Evolutionary conservation across 75 land plant genomes (phyloP).

Genomic region (Sequoiadendron giganteum): DNA sequence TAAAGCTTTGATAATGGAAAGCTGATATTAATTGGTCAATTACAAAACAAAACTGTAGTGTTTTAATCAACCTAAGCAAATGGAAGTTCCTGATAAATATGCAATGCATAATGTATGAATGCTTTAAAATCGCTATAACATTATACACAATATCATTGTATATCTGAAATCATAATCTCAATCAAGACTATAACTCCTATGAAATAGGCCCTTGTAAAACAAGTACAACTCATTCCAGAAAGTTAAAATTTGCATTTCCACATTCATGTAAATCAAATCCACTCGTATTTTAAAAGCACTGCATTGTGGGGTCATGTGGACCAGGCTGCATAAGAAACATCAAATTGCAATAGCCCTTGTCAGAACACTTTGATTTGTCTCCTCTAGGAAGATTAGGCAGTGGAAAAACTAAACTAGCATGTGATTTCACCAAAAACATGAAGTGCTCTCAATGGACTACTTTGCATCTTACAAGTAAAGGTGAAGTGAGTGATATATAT

Average conservation of each 20-base stretch:
- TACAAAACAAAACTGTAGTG: neutral
- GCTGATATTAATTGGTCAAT: neutral
- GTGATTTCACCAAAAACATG: neutral
- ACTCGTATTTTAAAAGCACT: slow-evolving; percentile 36
- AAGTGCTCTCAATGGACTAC: neutral
- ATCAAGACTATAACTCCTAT: neutral
- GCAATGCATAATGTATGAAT: neutral
- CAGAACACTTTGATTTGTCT: slow-evolving; percentile 3
- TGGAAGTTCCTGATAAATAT: neutral
- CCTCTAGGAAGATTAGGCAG: neutral
- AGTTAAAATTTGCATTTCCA: neutral
- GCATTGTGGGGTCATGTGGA: slow-evolving; percentile 58
- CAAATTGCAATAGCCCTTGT: slow-evolving; percentile 2
- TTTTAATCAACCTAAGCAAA: neutral
- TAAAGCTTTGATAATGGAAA: neutral
- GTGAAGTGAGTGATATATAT: neutral
- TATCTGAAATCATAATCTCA: neutral
- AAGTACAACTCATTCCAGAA: neutral
- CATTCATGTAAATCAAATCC: neutral
- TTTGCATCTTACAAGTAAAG: neutral
- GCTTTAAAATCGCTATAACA: neutral
- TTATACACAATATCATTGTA: neutral
- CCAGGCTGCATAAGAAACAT: slow-evolving; percentile 62
- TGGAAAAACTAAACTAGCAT: neutral
- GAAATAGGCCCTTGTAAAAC: neutral